Percentiles rank a stretch among this genome's conserved stretches.
These are phyloP conservation scores for Piper betle DNA, from an alignment of 164 flowering plant genomes.

Conservation along the genomic window DNA sequence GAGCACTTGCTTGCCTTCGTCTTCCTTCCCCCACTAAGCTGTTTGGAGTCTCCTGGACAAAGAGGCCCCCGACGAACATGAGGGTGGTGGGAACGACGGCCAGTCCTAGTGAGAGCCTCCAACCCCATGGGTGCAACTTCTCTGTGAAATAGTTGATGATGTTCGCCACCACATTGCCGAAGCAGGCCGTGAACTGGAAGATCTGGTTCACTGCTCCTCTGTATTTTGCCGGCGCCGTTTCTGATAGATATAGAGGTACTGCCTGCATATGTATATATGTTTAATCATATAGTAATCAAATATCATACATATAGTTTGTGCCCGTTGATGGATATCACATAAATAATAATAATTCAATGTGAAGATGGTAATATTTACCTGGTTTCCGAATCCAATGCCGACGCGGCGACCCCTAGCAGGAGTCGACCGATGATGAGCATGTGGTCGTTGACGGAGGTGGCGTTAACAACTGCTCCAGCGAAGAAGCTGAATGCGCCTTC, in stretches of 20 bases:
- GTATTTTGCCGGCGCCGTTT: constrained; percentile 80
- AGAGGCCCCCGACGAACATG: constrained; percentile 70
- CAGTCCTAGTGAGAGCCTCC: constrained; percentile 30
- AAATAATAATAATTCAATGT: too few relatives aligned
- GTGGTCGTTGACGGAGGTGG: constrained; percentile 39
- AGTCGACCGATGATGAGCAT: constrained; percentile 81
- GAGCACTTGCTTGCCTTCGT: constrained; percentile 43
- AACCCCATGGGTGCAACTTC: constrained; percentile 48
- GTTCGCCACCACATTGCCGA: constrained; percentile 62
- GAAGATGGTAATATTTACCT: constrained; percentile 21
- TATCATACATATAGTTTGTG: too few relatives aligned
- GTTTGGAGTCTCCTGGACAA: constrained; percentile 65
- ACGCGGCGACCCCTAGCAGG: constrained; percentile 69
- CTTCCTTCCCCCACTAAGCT: constrained; percentile 25
- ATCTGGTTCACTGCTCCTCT: constrained; percentile 76
- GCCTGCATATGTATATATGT: constrained; percentile 25
- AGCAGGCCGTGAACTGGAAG: constrained; percentile 72
- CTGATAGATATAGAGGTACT: constrained; percentile 86
- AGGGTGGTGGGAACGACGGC: constrained; percentile 56
- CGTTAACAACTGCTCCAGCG: constrained; percentile 55
- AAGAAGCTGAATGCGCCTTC: constrained; percentile 76
- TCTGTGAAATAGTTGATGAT: constrained; percentile 57
- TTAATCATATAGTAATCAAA: neutral
- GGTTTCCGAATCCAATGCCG: constrained; percentile 91
- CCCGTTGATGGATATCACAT: too few relatives aligned